Base-by-base conservation (phyloP, 2,329 filamentous ascomycete genomes). In the Ascochyta viciae-villosae region DNA sequence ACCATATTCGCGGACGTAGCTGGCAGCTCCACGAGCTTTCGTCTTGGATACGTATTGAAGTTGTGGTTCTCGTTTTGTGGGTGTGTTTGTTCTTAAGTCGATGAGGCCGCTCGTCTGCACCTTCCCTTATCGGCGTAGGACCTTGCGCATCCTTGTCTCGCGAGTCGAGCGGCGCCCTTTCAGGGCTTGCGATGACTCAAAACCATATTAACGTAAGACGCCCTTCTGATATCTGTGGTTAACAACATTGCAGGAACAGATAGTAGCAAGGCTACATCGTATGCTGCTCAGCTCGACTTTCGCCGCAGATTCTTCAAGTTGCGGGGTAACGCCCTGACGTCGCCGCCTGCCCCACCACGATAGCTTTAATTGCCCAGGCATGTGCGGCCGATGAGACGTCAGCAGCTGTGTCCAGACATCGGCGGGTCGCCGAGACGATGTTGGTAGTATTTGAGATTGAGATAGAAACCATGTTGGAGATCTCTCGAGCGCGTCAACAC, bases 1-100 rank as follows among this genome's bases (percentile, higher is more conserved):
- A 68, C 66, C 75, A 77, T 77, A 3, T 22, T 50, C 26, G 16
- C 8, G 19, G 8, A 5, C 24, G 29, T 34, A 22, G 41, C 9
- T 45, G 7, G 10, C 16, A 27, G 12, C 15, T 12, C 22, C 4
- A n/a, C 5, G 15, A 29, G 27, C 3, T 41, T 13, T 13, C 27
- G 9, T 10, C 12, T 29, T 9, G 9, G 27, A 8, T 29, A 3
- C 4, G 27, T 10, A 4, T 31, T 31, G 3, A 15, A 13, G 29
- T 31, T 15, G 8, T 23, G 10, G 8, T 23, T 22, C n/a, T 10
- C 12, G 35, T 51, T 31, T 12, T 35, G 45, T 31, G 35, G 46
- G 29, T 34, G 22, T 15, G 27, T 26, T 33, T 7, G 41, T 23
- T 41, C 46, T 55, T 56, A 35, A 51, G 46, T 42, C 16, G 19